Evolutionary conservation across 345 rosid genomes (phyloP).

Genomic region (Arabis hirsuta): DNA sequence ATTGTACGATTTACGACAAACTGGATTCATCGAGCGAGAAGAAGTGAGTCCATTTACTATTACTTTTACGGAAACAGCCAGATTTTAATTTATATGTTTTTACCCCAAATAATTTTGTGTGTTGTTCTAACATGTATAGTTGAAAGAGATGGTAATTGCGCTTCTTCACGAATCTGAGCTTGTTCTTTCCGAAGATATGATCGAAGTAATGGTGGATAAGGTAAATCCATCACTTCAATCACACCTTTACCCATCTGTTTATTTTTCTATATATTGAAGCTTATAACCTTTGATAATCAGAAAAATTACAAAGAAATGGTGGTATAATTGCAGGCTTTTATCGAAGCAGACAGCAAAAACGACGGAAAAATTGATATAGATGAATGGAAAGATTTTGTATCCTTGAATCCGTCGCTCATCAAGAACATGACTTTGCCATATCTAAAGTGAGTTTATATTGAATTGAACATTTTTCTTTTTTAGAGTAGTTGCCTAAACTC

Average conservation of each 20-base stretch:
- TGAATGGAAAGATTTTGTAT: conserved; percentile 88
- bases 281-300: not conserved
- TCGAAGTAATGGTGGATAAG: conserved; percentile 79
- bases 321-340: conserved; percentile 57
- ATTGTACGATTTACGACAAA: conserved; percentile 79
- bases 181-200: conserved; percentile 62
- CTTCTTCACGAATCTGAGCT: conserved; percentile 90
- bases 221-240: conserved; percentile 39
- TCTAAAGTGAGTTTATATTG: conserved; percentile 59
- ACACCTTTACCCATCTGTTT: not conserved
- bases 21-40: conserved; percentile 85
- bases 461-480: not conserved
- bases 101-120: not conserved
- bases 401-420: conserved; percentile 73
- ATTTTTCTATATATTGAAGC: not conserved
- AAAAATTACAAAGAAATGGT: not conserved
- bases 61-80: not conserved
- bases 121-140: conserved; percentile 42
- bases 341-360: conserved; percentile 66
- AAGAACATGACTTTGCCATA: conserved; percentile 96
- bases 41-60: conserved; percentile 57
- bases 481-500: not conserved
- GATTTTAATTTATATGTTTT: not conserved
- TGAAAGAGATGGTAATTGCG: conserved; percentile 95
- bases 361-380: conserved; percentile 84